Conservation (phyloP, 768 basidiomycete species). For the Sarcodon sp. region DNA sequence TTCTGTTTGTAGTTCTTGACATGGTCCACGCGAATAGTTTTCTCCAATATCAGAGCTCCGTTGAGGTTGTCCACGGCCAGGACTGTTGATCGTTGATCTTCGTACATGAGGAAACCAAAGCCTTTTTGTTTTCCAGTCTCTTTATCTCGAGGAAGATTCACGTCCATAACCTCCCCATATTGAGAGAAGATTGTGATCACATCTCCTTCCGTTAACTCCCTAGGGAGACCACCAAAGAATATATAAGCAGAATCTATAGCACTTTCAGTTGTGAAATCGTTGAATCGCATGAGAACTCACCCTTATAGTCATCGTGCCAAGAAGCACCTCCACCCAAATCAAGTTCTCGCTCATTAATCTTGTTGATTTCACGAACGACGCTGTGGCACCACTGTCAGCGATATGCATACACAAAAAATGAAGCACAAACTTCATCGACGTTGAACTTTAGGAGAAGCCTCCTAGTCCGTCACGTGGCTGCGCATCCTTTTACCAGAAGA, state of each 20-base stretch:
- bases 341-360: conserved; percentile 86
- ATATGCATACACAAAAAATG: not conserved
- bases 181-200: conserved; percentile 97
- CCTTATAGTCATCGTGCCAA: conserved; percentile 97
- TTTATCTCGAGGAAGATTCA: conserved; percentile 92
- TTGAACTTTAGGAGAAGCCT: not conserved
- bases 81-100: conserved; percentile 92
- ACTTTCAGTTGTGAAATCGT: conserved; percentile 1
- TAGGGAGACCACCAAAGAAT: conserved; percentile 81
- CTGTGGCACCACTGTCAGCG: conserved; percentile 25
- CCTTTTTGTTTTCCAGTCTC: conserved; percentile 83
- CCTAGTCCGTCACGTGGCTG: conserved; percentile 7
- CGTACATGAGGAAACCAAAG: conserved; percentile 98
- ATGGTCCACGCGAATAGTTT: conserved; percentile 85
- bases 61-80: conserved; percentile 98
- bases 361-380: conserved; percentile 86
- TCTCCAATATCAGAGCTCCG: conserved; percentile 78
- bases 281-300: conserved; percentile 18
- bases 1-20: conserved; percentile 88
- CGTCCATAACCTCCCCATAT: conserved; percentile 96
- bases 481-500: conserved; percentile 8
- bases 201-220: conserved; percentile 92
- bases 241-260: conserved; percentile 83
- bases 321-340: conserved; percentile 61
- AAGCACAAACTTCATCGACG: conserved; percentile 56